These are phyloP conservation scores for Colletotrichum sp. DNA, from an alignment of 2,329 filamentous ascomycete species.

Conservation along the genomic window DNA sequence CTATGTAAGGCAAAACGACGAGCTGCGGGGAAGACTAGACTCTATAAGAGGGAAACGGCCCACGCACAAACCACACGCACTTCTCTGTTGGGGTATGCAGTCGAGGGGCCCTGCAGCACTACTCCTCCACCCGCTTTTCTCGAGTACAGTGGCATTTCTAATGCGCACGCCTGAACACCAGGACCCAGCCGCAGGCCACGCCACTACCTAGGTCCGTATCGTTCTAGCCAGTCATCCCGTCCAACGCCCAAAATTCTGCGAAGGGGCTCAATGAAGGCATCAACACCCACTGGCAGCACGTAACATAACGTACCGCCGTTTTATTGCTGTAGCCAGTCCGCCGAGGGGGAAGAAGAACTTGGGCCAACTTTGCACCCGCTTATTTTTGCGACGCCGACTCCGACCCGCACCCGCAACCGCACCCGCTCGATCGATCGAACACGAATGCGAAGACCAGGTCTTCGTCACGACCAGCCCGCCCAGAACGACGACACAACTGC, in stretches of 20 bases:
- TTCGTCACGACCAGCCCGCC: conserved; percentile 8
- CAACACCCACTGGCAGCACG: background rate
- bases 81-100: conserved; percentile 1
- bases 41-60: background rate
- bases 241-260: conserved; percentile 2
- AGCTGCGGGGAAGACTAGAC: background rate
- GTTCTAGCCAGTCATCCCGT: conserved; percentile 1
- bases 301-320: background rate
- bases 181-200: background rate
- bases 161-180: conserved; percentile 19
- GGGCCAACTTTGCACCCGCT: background rate
- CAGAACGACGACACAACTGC: background rate
- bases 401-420: background rate
- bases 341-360: background rate
- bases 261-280: conserved; percentile 10
- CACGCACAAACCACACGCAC: background rate
- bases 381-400: conserved; percentile 15
- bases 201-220: background rate
- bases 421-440: conserved; percentile 11
- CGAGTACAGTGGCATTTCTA: conserved; percentile 23
- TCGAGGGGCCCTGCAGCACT: conserved; percentile 18
- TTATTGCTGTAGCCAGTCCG: background rate
- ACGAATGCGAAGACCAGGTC: conserved; percentile 18
- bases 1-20: background rate
- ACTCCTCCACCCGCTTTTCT: conserved; percentile 20